phyloP scores from a whole-genome alignment of 768 basidiomycete species.

The Mycena venus region DNA sequence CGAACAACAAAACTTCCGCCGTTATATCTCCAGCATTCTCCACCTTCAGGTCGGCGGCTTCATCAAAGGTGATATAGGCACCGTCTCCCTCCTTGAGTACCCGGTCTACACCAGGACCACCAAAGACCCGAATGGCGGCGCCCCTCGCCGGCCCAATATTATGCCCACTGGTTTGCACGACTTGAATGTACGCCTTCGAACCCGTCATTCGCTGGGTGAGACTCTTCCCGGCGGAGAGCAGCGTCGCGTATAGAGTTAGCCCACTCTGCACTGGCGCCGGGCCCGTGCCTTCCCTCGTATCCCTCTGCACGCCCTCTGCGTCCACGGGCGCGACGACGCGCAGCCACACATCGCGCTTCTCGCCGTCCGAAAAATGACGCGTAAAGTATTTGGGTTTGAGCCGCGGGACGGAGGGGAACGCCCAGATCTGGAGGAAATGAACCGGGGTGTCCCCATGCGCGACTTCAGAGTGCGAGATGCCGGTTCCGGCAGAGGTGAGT shows the following conservation, averaged over 20 bases:
- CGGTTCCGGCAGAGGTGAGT: conserved; percentile 92
- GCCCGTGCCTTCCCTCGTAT: conserved; percentile 73
- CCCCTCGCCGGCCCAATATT: conserved; percentile 70
- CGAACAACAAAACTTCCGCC: conserved; percentile 87
- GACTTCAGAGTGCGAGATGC: conserved; percentile 85
- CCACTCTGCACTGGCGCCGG: conserved; percentile 86
- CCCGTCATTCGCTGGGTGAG: conserved; percentile 66
- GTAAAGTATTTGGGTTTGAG: conserved; percentile 91
- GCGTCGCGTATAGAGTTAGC: conserved; percentile 79
- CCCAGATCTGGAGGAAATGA: conserved; percentile 70
- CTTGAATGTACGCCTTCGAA: conserved; percentile 85
- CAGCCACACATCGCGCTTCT: conserved; percentile 82
- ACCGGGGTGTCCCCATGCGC: conserved; percentile 56
- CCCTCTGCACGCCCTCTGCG: conserved; percentile 66
- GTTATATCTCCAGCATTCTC: conserved; percentile 75
- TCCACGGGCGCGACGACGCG: conserved; percentile 83
- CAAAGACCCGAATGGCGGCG: conserved; percentile 66
- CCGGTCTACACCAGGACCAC: conserved; percentile 54
- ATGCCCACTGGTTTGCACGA: conserved; percentile 89
- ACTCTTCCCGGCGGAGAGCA: conserved; percentile 71
- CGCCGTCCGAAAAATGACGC: conserved; percentile 84
- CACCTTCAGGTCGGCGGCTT: conserved; percentile 57
- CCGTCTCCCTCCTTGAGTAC: conserved; percentile 91
- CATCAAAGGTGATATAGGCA: conserved; percentile 73
- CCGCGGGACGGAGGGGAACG: conserved; percentile 53